phyloP scores from a whole-genome alignment of 2,329 filamentous ascomycete species.

The Scedosporium dehoogii region DNA sequence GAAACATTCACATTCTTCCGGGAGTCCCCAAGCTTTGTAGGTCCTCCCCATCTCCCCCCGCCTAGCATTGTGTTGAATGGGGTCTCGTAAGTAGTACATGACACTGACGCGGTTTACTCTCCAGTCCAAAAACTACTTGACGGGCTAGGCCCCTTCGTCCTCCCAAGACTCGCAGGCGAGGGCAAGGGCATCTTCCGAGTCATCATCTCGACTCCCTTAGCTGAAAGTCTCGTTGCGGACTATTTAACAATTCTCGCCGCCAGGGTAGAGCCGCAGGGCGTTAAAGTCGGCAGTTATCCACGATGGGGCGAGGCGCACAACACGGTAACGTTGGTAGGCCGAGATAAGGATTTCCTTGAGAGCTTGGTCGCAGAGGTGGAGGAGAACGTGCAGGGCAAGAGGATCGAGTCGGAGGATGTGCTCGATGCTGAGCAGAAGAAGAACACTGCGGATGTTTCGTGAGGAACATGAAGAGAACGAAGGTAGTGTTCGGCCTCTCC shows the following conservation, averaged over 20 bases:
- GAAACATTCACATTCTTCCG: slow-evolving; percentile 86
- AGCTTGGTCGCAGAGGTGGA: slow-evolving; percentile 58
- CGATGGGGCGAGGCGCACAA: slow-evolving; percentile 82
- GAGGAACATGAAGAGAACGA: neutral
- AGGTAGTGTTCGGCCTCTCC: neutral
- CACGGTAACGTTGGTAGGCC: slow-evolving; percentile 77
- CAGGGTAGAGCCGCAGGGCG: slow-evolving; percentile 61
- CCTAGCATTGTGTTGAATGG: neutral
- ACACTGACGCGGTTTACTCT: neutral
- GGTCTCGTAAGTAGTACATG: neutral
- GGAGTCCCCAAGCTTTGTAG: slow-evolving; percentile 74
- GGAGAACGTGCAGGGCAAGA: slow-evolving; percentile 61
- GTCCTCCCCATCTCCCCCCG: slow-evolving; percentile 14
- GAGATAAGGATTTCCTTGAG: slow-evolving; percentile 68
- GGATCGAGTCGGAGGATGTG: slow-evolving; percentile 63
- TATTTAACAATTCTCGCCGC: slow-evolving; percentile 74
- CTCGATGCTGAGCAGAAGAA: slow-evolving; percentile 38
- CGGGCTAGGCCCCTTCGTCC: slow-evolving; percentile 60
- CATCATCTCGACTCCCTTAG: slow-evolving; percentile 75
- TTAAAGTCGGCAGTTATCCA: slow-evolving; percentile 95
- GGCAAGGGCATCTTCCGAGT: slow-evolving; percentile 72
- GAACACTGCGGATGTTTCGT: neutral
- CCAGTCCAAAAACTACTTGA: slow-evolving; percentile 65
- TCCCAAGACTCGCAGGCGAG: slow-evolving; percentile 65
- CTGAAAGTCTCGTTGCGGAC: slow-evolving; percentile 75